Evolutionary conservation across 805 yeast species (phyloP).

Genomic region (Starmerella floricola): DNA sequence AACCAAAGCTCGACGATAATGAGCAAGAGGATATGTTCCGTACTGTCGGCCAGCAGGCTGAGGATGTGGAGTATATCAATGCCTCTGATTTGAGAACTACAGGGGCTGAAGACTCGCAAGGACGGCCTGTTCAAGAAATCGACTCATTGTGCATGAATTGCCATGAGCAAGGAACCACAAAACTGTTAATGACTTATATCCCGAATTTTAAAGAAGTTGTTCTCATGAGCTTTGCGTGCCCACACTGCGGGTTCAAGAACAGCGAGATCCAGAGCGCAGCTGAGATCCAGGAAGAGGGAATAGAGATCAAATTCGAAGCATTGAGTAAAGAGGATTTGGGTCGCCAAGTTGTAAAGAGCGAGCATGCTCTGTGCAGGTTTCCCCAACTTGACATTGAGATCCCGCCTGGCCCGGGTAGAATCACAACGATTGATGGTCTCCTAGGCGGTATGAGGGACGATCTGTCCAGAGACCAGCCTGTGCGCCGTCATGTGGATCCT

Average conservation of each 20-base stretch:
- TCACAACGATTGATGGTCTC: constrained; percentile 86
- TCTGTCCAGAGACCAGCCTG: constrained; percentile 66
- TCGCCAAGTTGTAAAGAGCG: constrained; percentile 86
- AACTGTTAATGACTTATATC: constrained; percentile 72
- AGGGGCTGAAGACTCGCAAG: constrained; percentile 72
- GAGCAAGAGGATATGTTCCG: constrained; percentile 19
- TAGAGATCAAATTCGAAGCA: constrained; percentile 55
- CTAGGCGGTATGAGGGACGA: constrained; percentile 74
- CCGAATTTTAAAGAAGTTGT: constrained; percentile 88
- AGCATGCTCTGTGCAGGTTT: constrained; percentile 68
- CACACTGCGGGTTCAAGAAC: constrained; percentile 85
- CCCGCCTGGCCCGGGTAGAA: constrained; percentile 88
- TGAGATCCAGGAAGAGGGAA: constrained; percentile 78
- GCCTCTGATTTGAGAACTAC: constrained; percentile 46
- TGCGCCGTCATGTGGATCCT: constrained; percentile 62
- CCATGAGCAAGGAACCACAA: constrained; percentile 69
- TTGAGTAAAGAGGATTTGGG: constrained; percentile 63
- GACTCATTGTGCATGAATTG: constrained; percentile 96
- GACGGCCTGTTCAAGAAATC: constrained; percentile 90
- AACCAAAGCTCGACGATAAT: constrained; percentile 7
- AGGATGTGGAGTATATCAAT: constrained; percentile 37
- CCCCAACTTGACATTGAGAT: constrained; percentile 82
- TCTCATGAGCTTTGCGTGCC: constrained; percentile 89
- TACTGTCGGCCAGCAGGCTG: constrained; percentile 24
- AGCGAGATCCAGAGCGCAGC: constrained; percentile 95